Percentiles rank a stretch among this genome's conserved stretches.
Evolutionary conservation across 139 green algal species (phyloP).

Genomic region (Chlamydomonas sp.): DNA sequence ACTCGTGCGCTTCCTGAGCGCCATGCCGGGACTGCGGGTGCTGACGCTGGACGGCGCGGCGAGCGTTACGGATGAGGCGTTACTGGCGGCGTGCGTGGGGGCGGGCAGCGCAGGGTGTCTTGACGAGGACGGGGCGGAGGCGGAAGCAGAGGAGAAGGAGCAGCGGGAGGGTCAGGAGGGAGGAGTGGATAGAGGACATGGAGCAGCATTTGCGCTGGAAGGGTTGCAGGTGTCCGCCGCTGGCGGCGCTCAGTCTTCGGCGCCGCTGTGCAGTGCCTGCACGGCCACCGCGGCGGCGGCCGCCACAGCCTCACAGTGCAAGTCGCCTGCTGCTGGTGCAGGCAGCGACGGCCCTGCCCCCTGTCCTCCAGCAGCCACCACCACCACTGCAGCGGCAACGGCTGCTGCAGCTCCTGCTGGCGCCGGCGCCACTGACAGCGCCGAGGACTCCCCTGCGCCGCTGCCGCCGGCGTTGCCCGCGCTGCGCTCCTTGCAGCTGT

Average conservation of each 20-base stretch:
- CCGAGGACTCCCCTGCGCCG: neutral
- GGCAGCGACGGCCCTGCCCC: neutral
- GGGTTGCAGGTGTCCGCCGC: neutral
- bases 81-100: neutral
- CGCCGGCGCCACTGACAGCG: neutral
- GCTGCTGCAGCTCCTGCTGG: neutral
- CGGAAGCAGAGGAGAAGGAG: neutral
- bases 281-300: neutral
- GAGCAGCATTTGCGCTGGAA: neutral
- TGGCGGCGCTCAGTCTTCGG: neutral
- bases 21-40: conserved; percentile 2
- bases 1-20: neutral
- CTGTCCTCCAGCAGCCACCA: neutral
- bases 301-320: neutral
- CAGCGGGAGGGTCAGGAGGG: neutral
- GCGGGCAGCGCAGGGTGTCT: neutral
- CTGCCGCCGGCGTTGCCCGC: neutral
- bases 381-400: neutral
- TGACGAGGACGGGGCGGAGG: too few relatives aligned
- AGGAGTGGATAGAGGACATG: neutral
- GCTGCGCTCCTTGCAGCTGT: conserved; percentile 17
- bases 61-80: neutral
- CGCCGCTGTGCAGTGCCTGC: conserved; percentile 21
- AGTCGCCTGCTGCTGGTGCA: neutral
- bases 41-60: conserved; percentile 8